Evolutionary conservation across 371 early-diverging fungal species (phyloP).

Genomic region (Choanephora cucurbitarum): DNA sequence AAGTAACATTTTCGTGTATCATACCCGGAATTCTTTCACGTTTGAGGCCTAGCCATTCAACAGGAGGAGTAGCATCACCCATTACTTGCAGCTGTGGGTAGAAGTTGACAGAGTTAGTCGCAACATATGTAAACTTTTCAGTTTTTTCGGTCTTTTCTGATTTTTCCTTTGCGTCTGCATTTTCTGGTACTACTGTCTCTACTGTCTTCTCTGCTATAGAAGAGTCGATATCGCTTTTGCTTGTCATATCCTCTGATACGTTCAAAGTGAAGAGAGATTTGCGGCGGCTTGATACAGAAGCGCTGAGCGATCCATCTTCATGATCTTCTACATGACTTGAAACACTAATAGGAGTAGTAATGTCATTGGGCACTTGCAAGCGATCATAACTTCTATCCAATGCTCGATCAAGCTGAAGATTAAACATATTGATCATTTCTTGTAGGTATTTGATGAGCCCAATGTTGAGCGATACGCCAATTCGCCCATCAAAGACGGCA

Average conservation of each 20-base stretch:
- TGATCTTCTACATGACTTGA: conserved; percentile 7
- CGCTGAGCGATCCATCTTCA: background rate
- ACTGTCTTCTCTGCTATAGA: background rate
- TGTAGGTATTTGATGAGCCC: conserved; percentile 71
- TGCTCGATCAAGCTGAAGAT: conserved; percentile 39
- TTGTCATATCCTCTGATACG: background rate
- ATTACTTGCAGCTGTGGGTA: conserved; percentile 57
- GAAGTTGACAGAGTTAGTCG: conserved; percentile 46
- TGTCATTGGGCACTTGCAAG: background rate
- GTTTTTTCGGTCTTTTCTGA: background rate
- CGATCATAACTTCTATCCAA: conserved; percentile 14
- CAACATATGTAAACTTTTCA: conserved; percentile 28
- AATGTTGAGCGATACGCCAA: conserved; percentile 77
- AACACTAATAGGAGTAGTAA: conserved; percentile 17
- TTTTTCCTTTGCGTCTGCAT: background rate
- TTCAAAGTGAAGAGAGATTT: background rate
- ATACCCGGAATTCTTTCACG: conserved; percentile 56
- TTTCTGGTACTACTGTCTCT: background rate
- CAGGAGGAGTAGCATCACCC: conserved; percentile 67
- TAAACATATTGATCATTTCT: conserved; percentile 55
- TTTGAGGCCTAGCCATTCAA: conserved; percentile 63
- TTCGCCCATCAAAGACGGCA: conserved; percentile 65
- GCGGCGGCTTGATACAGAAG: background rate
- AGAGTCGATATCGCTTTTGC: background rate
- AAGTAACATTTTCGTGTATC: conserved; percentile 52